A percentile compares a stretch with the other conserved stretches of the same genome.
phyloP scores from a whole-genome alignment of 225 moss, liverwort and hornwort genomes.

The Antitrichia curtipendula region DNA sequence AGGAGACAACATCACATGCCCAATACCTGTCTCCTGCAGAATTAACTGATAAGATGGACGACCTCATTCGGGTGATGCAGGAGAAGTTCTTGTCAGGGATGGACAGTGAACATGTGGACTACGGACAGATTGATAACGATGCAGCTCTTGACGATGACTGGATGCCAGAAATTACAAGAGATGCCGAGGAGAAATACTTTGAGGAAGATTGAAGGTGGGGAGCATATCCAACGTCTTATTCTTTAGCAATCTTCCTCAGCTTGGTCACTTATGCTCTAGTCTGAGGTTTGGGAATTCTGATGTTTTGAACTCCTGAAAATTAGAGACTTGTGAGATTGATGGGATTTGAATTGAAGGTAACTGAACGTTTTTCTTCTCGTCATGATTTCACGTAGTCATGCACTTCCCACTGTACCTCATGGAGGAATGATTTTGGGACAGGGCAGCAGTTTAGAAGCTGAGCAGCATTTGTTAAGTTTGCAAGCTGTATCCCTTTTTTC shows the following conservation, averaged over 20 bases:
- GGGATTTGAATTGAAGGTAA: not conserved
- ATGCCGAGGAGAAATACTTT: constrained; percentile 62
- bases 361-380: not conserved
- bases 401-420: not conserved
- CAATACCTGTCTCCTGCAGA: constrained; percentile 20
- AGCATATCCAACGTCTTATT: not conserved
- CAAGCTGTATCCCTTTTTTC: not conserved
- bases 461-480: not conserved
- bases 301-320: not conserved
- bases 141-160: constrained; percentile 50
- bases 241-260: not conserved
- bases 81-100: constrained; percentile 54
- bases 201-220: constrained; percentile 27
- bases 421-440: not conserved
- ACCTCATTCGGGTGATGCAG: constrained; percentile 50
- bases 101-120: constrained; percentile 54
- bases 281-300: not conserved
- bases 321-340: not conserved
- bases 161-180: constrained; percentile 57
- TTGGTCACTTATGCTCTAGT: not conserved
- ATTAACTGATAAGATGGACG: constrained; percentile 42
- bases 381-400: not conserved
- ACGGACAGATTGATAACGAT: constrained; percentile 38
- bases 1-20: not conserved
- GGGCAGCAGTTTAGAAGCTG: not conserved